A percentile compares a stretch with the other conserved stretches of the same genome.
Evolutionary conservation across 805 yeast genomes (phyloP).

Genomic region (Wickerhamiella vanderwaltii): DNA sequence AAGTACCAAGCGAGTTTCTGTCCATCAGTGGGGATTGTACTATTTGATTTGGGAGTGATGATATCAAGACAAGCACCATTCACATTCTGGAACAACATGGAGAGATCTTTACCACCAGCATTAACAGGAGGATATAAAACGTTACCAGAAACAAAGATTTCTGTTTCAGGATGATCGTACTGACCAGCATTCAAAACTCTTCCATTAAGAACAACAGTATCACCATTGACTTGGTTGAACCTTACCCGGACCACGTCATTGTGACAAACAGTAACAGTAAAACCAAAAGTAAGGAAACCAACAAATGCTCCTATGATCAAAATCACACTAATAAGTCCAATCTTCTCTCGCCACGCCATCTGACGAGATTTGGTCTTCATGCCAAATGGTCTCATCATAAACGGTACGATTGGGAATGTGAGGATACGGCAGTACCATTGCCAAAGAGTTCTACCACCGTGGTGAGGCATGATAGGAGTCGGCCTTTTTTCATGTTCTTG

Average conservation of each 20-base stretch:
- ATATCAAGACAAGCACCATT: constrained; percentile 81
- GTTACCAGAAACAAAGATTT: constrained; percentile 55
- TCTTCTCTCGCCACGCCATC: constrained; percentile 94
- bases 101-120: constrained; percentile 48
- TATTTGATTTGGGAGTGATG: constrained; percentile 54
- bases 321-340: constrained; percentile 70
- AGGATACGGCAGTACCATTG: constrained; percentile 61
- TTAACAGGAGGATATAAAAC: constrained; percentile 74
- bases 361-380: constrained; percentile 70
- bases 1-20: constrained; percentile 79
- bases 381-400: constrained; percentile 59
- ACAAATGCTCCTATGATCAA: constrained; percentile 60
- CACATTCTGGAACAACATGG: constrained; percentile 81
- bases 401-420: constrained; percentile 89
- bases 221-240: constrained; percentile 45
- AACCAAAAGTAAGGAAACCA: constrained; percentile 82
- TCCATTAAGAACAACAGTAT: constrained; percentile 69
- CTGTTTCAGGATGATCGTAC: constrained; percentile 68
- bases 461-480: constrained; percentile 18
- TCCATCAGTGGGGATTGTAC: constrained; percentile 55
- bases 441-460: constrained; percentile 44
- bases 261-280: constrained; percentile 71
- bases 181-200: constrained; percentile 58
- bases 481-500: too few relatives aligned
- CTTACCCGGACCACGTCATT: constrained; percentile 38